Evolutionary conservation across 768 basidiomycete genomes (phyloP).

Genomic region (Paxillus ammoniavirescens): DNA sequence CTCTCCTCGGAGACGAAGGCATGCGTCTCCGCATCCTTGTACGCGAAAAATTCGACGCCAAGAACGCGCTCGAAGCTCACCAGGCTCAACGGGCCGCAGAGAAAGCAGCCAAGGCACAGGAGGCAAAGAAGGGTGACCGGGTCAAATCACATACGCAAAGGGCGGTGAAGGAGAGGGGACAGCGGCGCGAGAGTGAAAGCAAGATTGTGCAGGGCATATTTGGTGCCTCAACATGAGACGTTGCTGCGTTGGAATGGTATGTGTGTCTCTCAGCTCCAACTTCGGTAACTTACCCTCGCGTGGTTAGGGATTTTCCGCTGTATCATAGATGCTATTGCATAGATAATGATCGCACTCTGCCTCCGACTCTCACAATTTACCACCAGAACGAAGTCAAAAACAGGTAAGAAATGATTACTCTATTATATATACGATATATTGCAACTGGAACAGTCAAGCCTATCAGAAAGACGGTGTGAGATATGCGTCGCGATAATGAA

Average conservation of each 20-base stretch:
- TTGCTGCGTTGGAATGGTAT: neutral
- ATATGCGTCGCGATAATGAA: no score
- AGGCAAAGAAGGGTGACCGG: constrained; percentile 3
- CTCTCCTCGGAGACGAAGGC: constrained; percentile 38
- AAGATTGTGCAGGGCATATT: constrained; percentile 19
- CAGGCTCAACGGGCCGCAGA: constrained; percentile 20
- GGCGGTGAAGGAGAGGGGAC: constrained; percentile 5
- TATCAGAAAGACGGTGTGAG: neutral
- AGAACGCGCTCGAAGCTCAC: constrained; percentile 17
- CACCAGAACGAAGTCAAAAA: neutral
- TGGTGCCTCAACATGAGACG: constrained; percentile 1
- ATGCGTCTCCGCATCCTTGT: constrained; percentile 46
- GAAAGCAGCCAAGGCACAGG: constrained; percentile 15
- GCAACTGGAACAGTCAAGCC: neutral
- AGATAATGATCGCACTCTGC: neutral
- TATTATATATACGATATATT: neutral
- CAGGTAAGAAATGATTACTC: neutral
- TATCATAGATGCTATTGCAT: neutral
- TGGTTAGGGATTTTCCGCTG: neutral
- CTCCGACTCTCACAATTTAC: neutral
- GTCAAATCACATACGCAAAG: neutral
- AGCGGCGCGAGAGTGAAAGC: constrained; percentile 2
- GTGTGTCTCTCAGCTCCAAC: neutral
- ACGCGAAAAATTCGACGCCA: constrained; percentile 29
- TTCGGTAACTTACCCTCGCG: neutral